Evolutionary conservation across 257 asterid species (phyloP).

Genomic region (Jacaranda copaia): DNA sequence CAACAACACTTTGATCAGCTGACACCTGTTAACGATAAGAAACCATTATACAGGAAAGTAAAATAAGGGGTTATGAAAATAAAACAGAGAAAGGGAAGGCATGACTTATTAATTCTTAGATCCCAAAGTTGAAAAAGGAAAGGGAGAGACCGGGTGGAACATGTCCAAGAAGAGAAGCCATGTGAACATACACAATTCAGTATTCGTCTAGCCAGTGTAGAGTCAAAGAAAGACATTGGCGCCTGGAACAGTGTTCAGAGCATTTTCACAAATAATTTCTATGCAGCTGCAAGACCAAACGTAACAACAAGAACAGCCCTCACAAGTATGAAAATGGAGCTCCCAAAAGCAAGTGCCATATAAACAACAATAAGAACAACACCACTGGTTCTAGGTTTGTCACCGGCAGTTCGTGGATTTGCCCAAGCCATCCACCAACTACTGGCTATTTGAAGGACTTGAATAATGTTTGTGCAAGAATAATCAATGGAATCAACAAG

Average conservation of each 20-base stretch:
- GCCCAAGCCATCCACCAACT: constrained; percentile 99
- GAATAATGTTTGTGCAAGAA: constrained; percentile 91
- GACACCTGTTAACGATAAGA: constrained; percentile 78
- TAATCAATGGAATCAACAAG: constrained; percentile 78
- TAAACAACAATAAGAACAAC: constrained; percentile 82
- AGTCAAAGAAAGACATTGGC: constrained; percentile 98
- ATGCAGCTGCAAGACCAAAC: constrained; percentile 97
- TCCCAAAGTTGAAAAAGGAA: neutral
- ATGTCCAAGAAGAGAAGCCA: neutral
- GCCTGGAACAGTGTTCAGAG: constrained; percentile 76
- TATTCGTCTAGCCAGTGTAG: constrained; percentile 94
- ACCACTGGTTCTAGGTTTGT: constrained; percentile 74
- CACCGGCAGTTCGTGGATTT: constrained; percentile 92
- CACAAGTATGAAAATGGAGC: constrained; percentile 89
- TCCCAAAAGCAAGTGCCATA: constrained; percentile 97
- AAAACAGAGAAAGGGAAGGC: neutral
- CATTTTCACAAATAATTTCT: constrained; percentile 84
- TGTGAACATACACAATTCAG: constrained; percentile 77
- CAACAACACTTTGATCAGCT: constrained; percentile 96
- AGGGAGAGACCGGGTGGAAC: neutral
- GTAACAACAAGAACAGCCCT: constrained; percentile 97
- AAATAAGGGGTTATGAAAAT: neutral
- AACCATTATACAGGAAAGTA: constrained; percentile 35
- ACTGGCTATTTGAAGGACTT: constrained; percentile 96
- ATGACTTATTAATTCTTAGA: neutral